Evolutionary conservation across 176 grass and related monocot genomes (phyloP).

Genomic region (Rhynchospora pubera): DNA sequence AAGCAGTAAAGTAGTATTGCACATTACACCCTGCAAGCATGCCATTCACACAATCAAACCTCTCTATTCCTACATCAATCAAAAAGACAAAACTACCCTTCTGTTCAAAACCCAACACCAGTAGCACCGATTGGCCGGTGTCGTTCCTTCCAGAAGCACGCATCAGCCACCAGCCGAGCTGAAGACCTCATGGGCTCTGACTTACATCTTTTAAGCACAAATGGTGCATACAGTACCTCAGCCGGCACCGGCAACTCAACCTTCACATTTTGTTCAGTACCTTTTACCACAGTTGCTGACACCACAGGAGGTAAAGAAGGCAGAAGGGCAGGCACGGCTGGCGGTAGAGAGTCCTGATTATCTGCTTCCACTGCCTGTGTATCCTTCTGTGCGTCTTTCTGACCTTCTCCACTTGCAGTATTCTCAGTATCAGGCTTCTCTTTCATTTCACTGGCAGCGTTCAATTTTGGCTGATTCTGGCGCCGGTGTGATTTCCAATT

Average conservation of each 20-base stretch:
- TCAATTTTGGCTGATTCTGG: slow-evolving; percentile 22
- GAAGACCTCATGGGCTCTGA: slow-evolving; percentile 85
- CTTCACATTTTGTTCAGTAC: slow-evolving; percentile 46
- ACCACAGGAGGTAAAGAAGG: slow-evolving; percentile 1
- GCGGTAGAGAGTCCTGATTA: not conserved
- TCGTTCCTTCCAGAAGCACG: slow-evolving; percentile 95
- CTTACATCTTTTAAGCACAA: slow-evolving; percentile 87
- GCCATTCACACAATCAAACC: slow-evolving; percentile 32
- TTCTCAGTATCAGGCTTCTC: slow-evolving; percentile 2
- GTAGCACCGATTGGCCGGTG: slow-evolving; percentile 68
- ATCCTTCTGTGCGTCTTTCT: slow-evolving; percentile 20
- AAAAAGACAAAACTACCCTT: not conserved
- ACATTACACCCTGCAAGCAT: slow-evolving; percentile 28
- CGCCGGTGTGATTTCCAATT: slow-evolving; percentile 58
- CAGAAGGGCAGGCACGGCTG: not conserved
- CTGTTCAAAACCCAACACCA: slow-evolving; percentile 65
- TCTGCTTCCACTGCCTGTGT: not conserved
- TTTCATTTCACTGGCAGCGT: slow-evolving; percentile 12
- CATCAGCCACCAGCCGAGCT: slow-evolving; percentile 47
- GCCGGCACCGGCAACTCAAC: slow-evolving; percentile 22
- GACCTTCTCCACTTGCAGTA: not conserved
- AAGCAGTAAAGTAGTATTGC: slow-evolving; percentile 36
- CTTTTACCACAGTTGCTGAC: slow-evolving; percentile 5
- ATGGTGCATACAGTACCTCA: slow-evolving; percentile 43
- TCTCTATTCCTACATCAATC: slow-evolving; percentile 10